phyloP scores from a whole-genome alignment of 2,329 filamentous ascomycete species.

The Akanthomyces uredinophilus region DNA sequence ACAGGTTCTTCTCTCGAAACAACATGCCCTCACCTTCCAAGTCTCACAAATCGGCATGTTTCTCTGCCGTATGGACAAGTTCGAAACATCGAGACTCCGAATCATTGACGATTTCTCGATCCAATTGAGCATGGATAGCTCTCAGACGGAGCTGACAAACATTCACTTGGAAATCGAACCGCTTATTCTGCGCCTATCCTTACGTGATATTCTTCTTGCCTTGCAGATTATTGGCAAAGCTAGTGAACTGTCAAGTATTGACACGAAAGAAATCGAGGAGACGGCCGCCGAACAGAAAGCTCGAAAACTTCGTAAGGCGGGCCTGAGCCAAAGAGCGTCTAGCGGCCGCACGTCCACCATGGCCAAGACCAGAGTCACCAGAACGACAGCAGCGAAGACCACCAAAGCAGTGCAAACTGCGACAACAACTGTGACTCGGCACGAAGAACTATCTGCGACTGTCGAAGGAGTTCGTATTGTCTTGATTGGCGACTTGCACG shows the following conservation, averaged over 20 bases:
- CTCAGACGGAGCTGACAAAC: conserved; percentile 58
- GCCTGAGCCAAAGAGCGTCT: conserved; percentile 50
- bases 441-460: conserved; percentile 78
- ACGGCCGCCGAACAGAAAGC: conserved; percentile 48
- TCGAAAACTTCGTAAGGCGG: conserved; percentile 45
- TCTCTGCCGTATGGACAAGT: conserved; percentile 95
- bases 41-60: conserved; percentile 97
- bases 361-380: conserved; percentile 36
- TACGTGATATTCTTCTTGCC: conserved; percentile 90
- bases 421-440: conserved; percentile 25
- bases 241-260: conserved; percentile 72
- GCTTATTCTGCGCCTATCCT: conserved; percentile 79
- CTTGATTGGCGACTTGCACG: conserved; percentile 91
- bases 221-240: conserved; percentile 90
- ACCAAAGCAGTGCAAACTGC: conserved; percentile 17
- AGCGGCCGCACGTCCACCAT: conserved; percentile 54
- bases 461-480: conserved; percentile 88
- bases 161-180: conserved; percentile 89
- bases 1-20: conserved; percentile 85
- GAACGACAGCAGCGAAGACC: conserved; percentile 30
- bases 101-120: conserved; percentile 97
- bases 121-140: conserved; percentile 77
- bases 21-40: conserved; percentile 90
- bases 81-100: conserved; percentile 81
- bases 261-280: conserved; percentile 40